Evolutionary conservation across 2,329 filamentous ascomycete species (phyloP).

Genomic region (Zasmidium citrigriseum): DNA sequence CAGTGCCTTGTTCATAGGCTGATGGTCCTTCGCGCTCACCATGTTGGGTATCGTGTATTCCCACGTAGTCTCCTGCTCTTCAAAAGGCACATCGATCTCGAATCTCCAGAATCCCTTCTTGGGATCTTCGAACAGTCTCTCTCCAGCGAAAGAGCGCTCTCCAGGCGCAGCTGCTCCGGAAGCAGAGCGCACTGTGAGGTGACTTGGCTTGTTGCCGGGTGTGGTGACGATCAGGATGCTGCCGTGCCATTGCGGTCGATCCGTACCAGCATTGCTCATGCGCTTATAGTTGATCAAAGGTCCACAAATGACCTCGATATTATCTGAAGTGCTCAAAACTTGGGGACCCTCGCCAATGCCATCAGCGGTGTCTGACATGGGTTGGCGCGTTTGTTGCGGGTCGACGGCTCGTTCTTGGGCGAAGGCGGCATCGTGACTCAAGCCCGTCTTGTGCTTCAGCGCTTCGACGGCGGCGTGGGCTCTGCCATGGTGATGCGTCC

Average conservation of each 20-base stretch:
- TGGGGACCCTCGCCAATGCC: conserved; percentile 48
- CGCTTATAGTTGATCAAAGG: conserved; percentile 77
- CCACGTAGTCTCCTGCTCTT: conserved; percentile 72
- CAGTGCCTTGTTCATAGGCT: conserved; percentile 38
- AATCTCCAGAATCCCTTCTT: conserved; percentile 63
- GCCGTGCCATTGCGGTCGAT: conserved; percentile 68
- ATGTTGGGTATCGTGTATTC: conserved; percentile 73
- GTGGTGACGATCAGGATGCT: conserved; percentile 82
- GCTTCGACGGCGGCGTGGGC: not conserved
- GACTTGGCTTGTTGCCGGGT: conserved; percentile 64
- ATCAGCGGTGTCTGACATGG: conserved; percentile 18
- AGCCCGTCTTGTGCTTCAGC: conserved; percentile 8
- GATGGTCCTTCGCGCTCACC: conserved; percentile 36
- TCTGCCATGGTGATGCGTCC: not conserved
- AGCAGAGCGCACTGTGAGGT: conserved; percentile 57
- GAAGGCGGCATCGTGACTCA: conserved; percentile 14
- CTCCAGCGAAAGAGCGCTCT: conserved; percentile 43
- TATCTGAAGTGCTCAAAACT: conserved; percentile 41
- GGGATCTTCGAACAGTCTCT: conserved; percentile 62
- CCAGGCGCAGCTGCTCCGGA: conserved; percentile 28
- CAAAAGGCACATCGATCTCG: conserved; percentile 64
- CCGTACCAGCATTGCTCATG: conserved; percentile 59
- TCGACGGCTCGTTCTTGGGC: conserved; percentile 10
- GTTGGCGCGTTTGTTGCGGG: conserved; percentile 11
- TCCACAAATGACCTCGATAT: conserved; percentile 65